Conservation (phyloP, 495 filamentous ascomycete species). For the Penicillium angulare region DNA sequence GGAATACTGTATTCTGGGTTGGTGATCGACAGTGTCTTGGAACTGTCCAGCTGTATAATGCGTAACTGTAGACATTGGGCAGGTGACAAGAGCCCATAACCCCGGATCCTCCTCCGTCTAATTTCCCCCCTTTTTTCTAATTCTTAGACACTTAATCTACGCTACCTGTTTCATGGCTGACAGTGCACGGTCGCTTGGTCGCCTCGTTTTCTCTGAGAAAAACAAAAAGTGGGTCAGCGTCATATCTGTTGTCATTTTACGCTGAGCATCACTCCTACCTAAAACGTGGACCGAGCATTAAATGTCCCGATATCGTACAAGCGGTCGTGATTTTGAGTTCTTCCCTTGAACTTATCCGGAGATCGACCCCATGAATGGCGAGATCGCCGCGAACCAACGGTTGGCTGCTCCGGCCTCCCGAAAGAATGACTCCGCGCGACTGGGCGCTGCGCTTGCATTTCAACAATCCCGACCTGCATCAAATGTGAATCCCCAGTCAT, state of each 20-base stretch:
- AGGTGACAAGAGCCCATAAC: too few relatives aligned
- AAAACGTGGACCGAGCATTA: too few relatives aligned
- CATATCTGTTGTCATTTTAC: not conserved
- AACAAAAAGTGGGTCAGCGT: constrained; percentile 3
- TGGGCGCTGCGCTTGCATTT: constrained; percentile 43
- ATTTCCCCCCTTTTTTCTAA: too few relatives aligned
- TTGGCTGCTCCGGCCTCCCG: constrained; percentile 24
- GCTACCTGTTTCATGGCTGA: too few relatives aligned
- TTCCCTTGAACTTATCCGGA: not conserved
- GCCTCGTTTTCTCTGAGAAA: too few relatives aligned
- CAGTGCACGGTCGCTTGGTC: not conserved
- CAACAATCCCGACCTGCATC: constrained; percentile 18
- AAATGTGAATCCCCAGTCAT: constrained; percentile 13
- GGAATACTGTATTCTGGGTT: too few relatives aligned
- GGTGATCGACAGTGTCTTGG: too few relatives aligned
- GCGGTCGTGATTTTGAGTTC: not conserved
- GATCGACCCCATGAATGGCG: constrained; percentile 33
- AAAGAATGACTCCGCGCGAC: constrained; percentile 28
- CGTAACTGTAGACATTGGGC: too few relatives aligned
- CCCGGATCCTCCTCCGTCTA: too few relatives aligned
- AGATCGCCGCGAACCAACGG: constrained; percentile 34
- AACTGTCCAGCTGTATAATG: too few relatives aligned
- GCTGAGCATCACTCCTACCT: not conserved
- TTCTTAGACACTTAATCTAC: too few relatives aligned
- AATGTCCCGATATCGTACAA: too few relatives aligned